Evolutionary conservation across 2,329 filamentous ascomycete genomes (phyloP), one percentile per base, ranked within the genome.

Genomic region (Aspergillus sp.): DNA sequence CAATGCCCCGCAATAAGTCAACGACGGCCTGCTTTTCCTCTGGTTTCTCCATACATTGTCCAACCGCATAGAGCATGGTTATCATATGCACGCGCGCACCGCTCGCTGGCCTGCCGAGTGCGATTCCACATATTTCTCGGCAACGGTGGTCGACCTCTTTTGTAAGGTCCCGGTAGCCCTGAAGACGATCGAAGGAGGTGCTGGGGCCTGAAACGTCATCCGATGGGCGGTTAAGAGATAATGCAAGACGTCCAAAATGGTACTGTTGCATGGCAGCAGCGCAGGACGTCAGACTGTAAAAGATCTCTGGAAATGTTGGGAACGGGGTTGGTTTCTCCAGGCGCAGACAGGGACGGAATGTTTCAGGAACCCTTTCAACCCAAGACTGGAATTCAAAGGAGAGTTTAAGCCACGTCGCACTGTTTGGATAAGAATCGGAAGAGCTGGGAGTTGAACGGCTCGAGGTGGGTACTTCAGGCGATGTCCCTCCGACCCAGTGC

Each of bases 261-360:
- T 86, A 88, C 58, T 80, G 81, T 64, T 87, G 85, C 80, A 88
- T 86, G 0, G 85, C 82, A 4, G 83, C 82, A 0, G 83, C 85
- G 68, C 84, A 88, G 70, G 86, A 82, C 0, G 85, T 80, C 0
- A 84, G 77, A 52, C 81, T 80, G 67, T 85, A 87, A 79, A 85
- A 87, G 7, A 86, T 78, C 63, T 86, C 82, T 0, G 72, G 80
- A 68, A 80, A 85, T 60, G 67, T 64, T 4, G 70, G 66, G 5
- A 70, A 24, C 45, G 71, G 66, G 49, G 68, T 69, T 8, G 73
- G 70, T 8, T 74, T 74, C 17, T 79, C 75, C 15, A 81, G 73
- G 19, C 77, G 75, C 5, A 83, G 79, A 41, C 80, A 83, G 2
- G 84, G 79, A 47, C 80, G 79, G 68, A 87, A 86, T 4, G 80